Evolutionary conservation across 345 rosid species (phyloP).

Genomic region (Aethionema arabicum): DNA sequence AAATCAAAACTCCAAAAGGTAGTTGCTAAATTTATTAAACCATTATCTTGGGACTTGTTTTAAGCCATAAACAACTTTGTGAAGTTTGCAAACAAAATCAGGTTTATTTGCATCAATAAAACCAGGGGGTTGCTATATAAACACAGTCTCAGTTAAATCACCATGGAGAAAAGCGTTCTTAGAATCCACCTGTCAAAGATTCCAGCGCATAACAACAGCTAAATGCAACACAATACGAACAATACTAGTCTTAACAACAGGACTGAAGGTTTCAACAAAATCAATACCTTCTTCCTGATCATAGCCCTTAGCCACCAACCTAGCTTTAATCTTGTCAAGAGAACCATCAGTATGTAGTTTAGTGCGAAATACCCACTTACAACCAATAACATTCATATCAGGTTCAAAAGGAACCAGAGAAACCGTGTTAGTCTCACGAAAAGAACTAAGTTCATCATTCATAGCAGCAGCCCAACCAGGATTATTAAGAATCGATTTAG

Average conservation of each 20-base stretch:
- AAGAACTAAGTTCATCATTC: background rate
- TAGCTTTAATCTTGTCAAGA: background rate
- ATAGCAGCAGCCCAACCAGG: background rate
- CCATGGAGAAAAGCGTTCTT: background rate
- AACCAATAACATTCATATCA: background rate
- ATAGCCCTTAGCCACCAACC: background rate
- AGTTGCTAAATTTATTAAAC: background rate
- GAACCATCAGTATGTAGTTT: background rate
- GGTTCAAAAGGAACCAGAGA: background rate
- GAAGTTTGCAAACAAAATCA: accelerated
- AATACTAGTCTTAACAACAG: background rate
- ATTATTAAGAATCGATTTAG: background rate
- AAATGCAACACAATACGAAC: background rate
- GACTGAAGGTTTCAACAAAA: background rate
- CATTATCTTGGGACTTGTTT: background rate
- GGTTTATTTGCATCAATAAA: background rate
- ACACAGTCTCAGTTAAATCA: background rate
- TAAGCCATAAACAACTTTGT: background rate
- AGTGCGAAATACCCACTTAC: background rate
- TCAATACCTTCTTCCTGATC: background rate
- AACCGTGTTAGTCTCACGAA: background rate
- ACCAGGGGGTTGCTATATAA: background rate
- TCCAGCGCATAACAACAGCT: background rate
- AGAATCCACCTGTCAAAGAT: background rate
- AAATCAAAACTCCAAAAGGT: background rate